These are phyloP conservation scores for Fusarium nelsonii DNA, from an alignment of 2,329 filamentous ascomycete genomes.

Conservation along the genomic window DNA sequence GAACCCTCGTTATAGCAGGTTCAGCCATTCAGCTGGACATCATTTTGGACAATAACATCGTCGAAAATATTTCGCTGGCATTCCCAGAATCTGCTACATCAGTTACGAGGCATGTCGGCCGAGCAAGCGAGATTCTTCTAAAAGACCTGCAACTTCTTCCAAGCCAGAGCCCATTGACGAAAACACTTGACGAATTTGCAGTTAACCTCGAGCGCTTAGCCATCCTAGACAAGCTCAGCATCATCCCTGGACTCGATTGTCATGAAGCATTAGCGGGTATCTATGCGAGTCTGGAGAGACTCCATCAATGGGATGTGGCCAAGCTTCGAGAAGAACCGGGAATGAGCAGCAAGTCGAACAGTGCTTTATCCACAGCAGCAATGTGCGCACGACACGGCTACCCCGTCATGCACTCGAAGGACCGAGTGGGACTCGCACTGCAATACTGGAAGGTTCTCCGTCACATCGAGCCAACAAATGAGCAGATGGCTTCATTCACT, in stretches of 20 bases:
- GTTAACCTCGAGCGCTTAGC: conserved; percentile 78
- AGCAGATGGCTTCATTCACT: conserved; percentile 54
- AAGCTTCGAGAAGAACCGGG: conserved; percentile 64
- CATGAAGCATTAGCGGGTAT: conserved; percentile 82
- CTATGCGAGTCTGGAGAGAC: conserved; percentile 74
- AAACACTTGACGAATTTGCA: conserved; percentile 77
- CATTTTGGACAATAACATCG: conserved; percentile 70
- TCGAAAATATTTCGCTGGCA: conserved; percentile 71
- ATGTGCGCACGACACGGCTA: conserved; percentile 78
- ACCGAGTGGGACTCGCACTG: conserved; percentile 75
- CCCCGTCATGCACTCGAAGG: conserved; percentile 77
- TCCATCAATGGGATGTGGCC: conserved; percentile 79
- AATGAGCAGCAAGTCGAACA: conserved; percentile 60
- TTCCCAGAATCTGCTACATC: conserved; percentile 71
- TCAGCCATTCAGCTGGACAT: conserved; percentile 72
- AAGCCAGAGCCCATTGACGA: conserved; percentile 74
- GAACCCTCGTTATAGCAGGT: conserved; percentile 72
- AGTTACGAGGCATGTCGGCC: conserved; percentile 70
- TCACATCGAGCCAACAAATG: conserved; percentile 57
- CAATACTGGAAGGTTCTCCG: conserved; percentile 82
- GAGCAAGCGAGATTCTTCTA: conserved; percentile 74
- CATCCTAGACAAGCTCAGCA: conserved; percentile 77
- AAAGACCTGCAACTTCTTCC: conserved; percentile 71
- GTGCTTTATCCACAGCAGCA: conserved; percentile 66
- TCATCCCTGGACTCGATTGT: conserved; percentile 76